A percentile compares a stretch with the other conserved stretches of the same genome.
These are phyloP conservation scores for Cetradonia linearis DNA, from an alignment of 495 filamentous ascomycete species.

Conservation along the genomic window DNA sequence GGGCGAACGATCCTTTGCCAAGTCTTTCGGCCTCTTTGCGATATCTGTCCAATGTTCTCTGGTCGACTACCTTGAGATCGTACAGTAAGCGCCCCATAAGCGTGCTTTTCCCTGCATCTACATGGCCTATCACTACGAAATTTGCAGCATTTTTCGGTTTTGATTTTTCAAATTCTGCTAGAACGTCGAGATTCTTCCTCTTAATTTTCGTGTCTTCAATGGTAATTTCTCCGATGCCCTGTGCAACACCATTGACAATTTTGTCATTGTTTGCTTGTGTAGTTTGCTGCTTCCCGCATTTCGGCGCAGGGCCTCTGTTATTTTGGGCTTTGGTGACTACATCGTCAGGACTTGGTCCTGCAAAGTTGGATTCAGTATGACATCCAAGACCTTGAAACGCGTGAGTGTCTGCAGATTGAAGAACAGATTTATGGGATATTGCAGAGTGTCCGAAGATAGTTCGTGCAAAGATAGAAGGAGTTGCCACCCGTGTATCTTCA, in stretches of 20 bases:
- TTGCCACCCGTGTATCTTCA: conserved; percentile 20
- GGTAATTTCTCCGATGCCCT: conserved; percentile 48
- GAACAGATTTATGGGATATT: conserved; percentile 30
- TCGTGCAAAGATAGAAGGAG: conserved; percentile 59
- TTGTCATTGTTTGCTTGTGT: conserved; percentile 38
- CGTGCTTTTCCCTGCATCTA: conserved; percentile 95
- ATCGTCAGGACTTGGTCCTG: conserved; percentile 91
- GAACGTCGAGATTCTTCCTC: conserved; percentile 78
- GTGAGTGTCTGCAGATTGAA: conserved; percentile 32
- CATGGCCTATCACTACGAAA: conserved; percentile 98
- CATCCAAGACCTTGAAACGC: conserved; percentile 39
- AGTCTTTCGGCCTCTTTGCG: conserved; percentile 80
- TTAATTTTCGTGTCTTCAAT: conserved; percentile 63
- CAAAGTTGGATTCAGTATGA: conserved; percentile 52
- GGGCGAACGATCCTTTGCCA: conserved; percentile 88
- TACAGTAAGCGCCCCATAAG: conserved; percentile 91
- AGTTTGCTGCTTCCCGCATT: conserved; percentile 37
- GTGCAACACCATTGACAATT: conserved; percentile 26
- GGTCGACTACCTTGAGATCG: conserved; percentile 77
- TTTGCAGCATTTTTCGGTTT: conserved; percentile 73
- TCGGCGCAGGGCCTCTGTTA: conserved; percentile 57
- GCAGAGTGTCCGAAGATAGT: conserved; percentile 47
- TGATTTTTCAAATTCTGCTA: conserved; percentile 67
- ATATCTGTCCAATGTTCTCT: conserved; percentile 79
- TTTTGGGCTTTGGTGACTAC: conserved; percentile 76